phyloP scores from a whole-genome alignment of 176 grass and related monocot species.

The sorghum (Sorghum bicolor) region DNA sequence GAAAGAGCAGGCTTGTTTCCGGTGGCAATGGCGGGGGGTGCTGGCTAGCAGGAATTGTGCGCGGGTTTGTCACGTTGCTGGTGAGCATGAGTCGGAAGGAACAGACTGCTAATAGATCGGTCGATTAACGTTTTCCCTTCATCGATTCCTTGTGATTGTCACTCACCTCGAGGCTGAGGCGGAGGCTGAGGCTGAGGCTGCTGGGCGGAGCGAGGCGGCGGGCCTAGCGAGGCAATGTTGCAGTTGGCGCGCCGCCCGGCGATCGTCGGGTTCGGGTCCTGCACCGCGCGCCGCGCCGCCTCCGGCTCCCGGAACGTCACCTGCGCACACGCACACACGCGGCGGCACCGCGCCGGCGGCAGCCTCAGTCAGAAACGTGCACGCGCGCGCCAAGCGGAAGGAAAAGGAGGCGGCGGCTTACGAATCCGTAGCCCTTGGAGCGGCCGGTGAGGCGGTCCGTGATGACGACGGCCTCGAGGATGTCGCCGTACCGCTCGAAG shows the following conservation, averaged over 20 bases:
- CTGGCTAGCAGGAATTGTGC: not conserved
- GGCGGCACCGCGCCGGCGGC: too few relatives aligned
- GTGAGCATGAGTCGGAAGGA: too few relatives aligned
- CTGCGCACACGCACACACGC: conserved; percentile 12
- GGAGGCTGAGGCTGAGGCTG: too few relatives aligned
- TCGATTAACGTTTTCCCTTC: not conserved
- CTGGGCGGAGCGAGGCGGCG: conserved; percentile 55
- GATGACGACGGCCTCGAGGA: conserved; percentile 97
- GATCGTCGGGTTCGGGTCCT: conserved; percentile 80
- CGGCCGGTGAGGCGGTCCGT: conserved; percentile 74
- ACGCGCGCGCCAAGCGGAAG: too few relatives aligned
- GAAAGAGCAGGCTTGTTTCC: not conserved
- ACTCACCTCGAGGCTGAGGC: conserved; percentile 58
- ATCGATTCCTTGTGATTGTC: not conserved
- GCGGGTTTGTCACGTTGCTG: not conserved
- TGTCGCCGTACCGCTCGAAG: conserved; percentile 94
- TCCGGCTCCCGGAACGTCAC: conserved; percentile 89
- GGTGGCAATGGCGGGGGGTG: not conserved
- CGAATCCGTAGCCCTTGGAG: conserved; percentile 98
- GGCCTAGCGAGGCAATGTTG: conserved; percentile 90
- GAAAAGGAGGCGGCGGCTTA: conserved; percentile 6
- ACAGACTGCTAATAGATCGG: not conserved
- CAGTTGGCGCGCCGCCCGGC: conserved; percentile 93
- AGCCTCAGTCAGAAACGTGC: not conserved
- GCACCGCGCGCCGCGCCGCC: conserved; percentile 68